Percentiles rank a stretch among this genome's conserved stretches.
phyloP scores from a whole-genome alignment of 257 asterid species.

The Solanum habrochaites region DNA sequence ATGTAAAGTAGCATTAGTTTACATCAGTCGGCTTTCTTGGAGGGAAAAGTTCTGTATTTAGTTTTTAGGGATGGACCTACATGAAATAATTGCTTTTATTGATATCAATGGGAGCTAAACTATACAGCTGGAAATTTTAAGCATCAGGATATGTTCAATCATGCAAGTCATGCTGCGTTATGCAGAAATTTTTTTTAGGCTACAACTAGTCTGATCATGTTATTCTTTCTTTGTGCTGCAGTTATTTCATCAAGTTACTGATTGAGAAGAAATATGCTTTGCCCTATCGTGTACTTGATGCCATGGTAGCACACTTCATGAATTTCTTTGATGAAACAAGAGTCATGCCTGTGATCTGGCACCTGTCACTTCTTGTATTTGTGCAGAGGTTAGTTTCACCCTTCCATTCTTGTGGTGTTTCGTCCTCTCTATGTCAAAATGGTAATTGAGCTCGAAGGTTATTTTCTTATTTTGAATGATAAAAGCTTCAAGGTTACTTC shows the following conservation, averaged over 20 bases:
- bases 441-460: neutral
- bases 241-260: constrained; percentile 73
- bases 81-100: neutral
- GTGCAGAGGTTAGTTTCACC: constrained; percentile 58
- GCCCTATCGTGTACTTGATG: constrained; percentile 95
- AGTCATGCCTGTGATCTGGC: constrained; percentile 98
- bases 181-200: neutral
- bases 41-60: neutral
- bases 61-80: neutral
- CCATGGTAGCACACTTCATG: constrained; percentile 87
- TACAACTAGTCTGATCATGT: neutral
- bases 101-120: neutral
- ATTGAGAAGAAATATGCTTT: constrained; percentile 94
- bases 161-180: neutral
- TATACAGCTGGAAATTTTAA: neutral
- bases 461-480: neutral
- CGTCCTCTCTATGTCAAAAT: neutral
- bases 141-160: neutral
- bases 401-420: neutral
- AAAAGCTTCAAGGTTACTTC: neutral
- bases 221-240: constrained; percentile 16
- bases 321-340: constrained; percentile 60
- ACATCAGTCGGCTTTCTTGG: neutral
- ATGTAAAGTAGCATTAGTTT: neutral
- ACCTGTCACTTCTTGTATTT: constrained; percentile 92